Percentiles rank a stretch among this genome's conserved stretches.
Conservation (phyloP, 2,329 filamentous ascomycete genomes). For the Neoarthrinium moseri region DNA sequence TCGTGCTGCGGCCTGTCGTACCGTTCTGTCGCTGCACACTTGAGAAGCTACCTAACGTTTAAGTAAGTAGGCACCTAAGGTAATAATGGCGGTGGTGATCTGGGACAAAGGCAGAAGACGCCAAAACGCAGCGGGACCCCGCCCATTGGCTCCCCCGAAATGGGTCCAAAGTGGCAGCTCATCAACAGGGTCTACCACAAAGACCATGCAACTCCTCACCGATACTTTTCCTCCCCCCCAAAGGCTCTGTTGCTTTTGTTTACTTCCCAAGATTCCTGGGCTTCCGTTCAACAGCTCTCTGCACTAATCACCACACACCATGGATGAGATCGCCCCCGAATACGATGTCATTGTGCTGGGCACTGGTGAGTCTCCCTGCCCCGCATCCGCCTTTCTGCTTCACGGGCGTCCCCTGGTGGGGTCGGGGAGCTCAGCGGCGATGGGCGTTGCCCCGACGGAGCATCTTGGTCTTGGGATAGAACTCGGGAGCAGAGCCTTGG, state of each 20-base stretch:
- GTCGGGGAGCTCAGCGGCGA: conserved; percentile 5
- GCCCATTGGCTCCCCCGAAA: conserved; percentile 9
- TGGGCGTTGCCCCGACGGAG: too few species aligned
- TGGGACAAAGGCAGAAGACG: conserved; percentile 18
- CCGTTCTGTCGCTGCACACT: too few species aligned
- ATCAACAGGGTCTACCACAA: conserved; percentile 22
- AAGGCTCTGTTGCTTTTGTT: conserved; percentile 11
- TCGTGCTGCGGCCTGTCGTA: too few species aligned
- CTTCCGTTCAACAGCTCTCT: neutral
- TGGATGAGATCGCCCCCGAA: conserved; percentile 98
- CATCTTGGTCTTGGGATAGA: too few species aligned
- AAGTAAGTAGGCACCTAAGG: too few species aligned
- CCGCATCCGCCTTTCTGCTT: conserved; percentile 10
- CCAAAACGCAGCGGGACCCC: conserved; percentile 15
- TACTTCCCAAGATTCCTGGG: conserved; percentile 12
- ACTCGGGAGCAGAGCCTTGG: too few species aligned
- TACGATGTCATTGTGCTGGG: conserved; percentile 99
- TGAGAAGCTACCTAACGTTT: too few species aligned
- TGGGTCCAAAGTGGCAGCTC: conserved; percentile 22
- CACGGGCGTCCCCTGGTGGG: conserved; percentile 13
- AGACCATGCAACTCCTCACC: conserved; percentile 23
- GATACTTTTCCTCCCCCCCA: conserved; percentile 22
- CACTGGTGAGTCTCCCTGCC: conserved; percentile 69
- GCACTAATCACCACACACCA: conserved; percentile 41
- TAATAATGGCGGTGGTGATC: conserved; percentile 6